Evolutionary conservation across 2,329 filamentous ascomycete species (phyloP).

Genomic region (Zymoseptoria pseudotritici): DNA sequence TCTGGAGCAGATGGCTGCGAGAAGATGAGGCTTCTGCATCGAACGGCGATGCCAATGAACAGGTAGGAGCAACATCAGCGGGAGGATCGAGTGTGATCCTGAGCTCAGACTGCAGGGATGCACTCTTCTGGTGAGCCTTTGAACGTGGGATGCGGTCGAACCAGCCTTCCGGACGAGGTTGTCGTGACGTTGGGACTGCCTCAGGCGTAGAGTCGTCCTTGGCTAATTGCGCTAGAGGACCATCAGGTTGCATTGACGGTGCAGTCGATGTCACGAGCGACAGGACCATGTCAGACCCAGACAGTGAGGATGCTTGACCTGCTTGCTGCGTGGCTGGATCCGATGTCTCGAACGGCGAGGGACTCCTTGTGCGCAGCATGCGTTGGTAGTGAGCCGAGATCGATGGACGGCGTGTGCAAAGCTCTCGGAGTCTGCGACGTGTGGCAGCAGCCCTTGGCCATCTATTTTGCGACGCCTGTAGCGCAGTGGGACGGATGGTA

Average conservation of each 20-base stretch:
- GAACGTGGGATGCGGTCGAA: slow-evolving; percentile 36
- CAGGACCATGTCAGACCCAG: slow-evolving; percentile 44
- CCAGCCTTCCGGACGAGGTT: slow-evolving; percentile 34
- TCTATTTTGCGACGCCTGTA: slow-evolving; percentile 30
- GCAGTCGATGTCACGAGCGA: slow-evolving; percentile 47
- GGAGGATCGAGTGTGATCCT: slow-evolving; percentile 27
- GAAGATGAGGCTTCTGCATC: slow-evolving; percentile 19
- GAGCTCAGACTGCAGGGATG: slow-evolving; percentile 42
- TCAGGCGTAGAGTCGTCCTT: slow-evolving; percentile 23
- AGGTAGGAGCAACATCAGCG: slow-evolving; percentile 13
- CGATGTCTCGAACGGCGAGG: slow-evolving; percentile 47
- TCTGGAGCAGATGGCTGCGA: slow-evolving; percentile 27
- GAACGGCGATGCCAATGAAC: slow-evolving; percentile 40
- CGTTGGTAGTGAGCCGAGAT: slow-evolving; percentile 59
- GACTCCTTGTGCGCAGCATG: slow-evolving; percentile 52
- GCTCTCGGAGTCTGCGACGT: slow-evolving; percentile 49
- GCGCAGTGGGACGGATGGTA: slow-evolving; percentile 34
- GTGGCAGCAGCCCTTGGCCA: slow-evolving; percentile 56
- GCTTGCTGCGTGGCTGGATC: slow-evolving; percentile 23
- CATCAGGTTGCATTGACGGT: slow-evolving; percentile 44
- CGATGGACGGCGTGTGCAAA: slow-evolving; percentile 55
- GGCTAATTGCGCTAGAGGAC: slow-evolving; percentile 41
- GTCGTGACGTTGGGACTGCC: slow-evolving; percentile 20
- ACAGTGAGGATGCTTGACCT: slow-evolving; percentile 34
- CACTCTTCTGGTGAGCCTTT: slow-evolving; percentile 46